Evolutionary conservation across 495 filamentous ascomycete genomes (phyloP), one percentile per base, ranked within the genome.

Genomic region (Pseudevernia furfuracea): DNA sequence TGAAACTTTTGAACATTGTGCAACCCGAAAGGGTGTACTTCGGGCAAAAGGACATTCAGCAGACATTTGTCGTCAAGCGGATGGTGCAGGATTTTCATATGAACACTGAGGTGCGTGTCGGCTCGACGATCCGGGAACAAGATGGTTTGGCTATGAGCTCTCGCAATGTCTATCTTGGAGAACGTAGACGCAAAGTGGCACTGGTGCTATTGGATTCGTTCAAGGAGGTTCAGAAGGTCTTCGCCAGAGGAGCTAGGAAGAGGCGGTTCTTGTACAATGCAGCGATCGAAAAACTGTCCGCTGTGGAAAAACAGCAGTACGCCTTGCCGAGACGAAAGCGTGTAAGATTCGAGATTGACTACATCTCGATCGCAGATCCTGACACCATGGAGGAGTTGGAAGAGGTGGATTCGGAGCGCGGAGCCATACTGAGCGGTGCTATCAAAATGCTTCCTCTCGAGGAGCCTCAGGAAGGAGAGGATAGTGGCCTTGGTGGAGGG

Each of bases 21-120:
- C 81, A 85, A 68, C 91, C 94, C 4, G 90, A 96, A 49, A 84
- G 84, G 52, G 95, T 92, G 1, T 99, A 96, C 72, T 97, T 99
- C 75, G 94, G 94, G 1, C 95, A 97, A 76, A 97, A 99, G 77
- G 94, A 99, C 70, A 84, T 97, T 23, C 94, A 99, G 76, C 94
- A 99, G 77, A 95, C 91, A 0, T 89, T 93, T 11, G 82, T 99
- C 9, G 89, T 99, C 70, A 84, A 83, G 73, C 83, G 89, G 11
- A 83, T 99, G 85, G 89, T 97, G 5, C 76, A 83, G 67, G 94
- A 99, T 71, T 92, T 99, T 67, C 87, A 89, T 71, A 70, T 97
- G n/a, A 82, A 87, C 30, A 88, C 83, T 4, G 82, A 91, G 53
- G 84, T 97, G 2, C 78, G 85, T 8, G 79, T 97, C 43, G 85